phyloP scores from a whole-genome alignment of 2,329 filamentous ascomycete species.

The Aspergillus calidoustus region DNA sequence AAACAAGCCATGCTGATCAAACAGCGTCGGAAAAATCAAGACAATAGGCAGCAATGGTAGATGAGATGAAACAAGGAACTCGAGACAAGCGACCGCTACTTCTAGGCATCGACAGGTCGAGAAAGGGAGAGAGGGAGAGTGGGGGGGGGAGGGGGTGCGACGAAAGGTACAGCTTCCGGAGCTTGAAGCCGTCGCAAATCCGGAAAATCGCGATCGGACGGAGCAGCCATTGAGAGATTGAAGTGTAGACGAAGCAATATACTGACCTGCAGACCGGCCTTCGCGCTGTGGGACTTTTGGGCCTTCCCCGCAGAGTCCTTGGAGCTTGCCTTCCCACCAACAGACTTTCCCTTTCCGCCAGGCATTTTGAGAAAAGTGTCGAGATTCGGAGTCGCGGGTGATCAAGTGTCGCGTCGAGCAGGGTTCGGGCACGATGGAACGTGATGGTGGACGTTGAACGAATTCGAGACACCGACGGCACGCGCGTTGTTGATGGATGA shows the following conservation, averaged over 20 bases:
- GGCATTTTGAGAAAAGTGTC: constrained; percentile 59
- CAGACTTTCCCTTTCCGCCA: constrained; percentile 92
- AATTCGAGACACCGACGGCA: constrained; percentile 34
- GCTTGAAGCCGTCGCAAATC: constrained; percentile 1
- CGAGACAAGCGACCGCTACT: not conserved
- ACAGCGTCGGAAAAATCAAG: not conserved
- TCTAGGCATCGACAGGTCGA: not conserved
- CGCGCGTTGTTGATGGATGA: constrained; percentile 51
- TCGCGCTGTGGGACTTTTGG: constrained; percentile 90
- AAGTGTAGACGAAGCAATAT: constrained; percentile 15
- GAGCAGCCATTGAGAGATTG: not conserved
- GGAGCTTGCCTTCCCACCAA: constrained; percentile 87
- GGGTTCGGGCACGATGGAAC: constrained; percentile 26
- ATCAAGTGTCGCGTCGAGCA: constrained; percentile 33
- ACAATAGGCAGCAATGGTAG: not conserved
- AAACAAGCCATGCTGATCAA: not conserved
- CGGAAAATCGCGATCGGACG: constrained; percentile 7
- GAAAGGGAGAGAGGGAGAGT: not conserved
- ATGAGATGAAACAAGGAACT: not conserved
- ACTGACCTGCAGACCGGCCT: constrained; percentile 93
- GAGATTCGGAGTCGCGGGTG: constrained; percentile 32
- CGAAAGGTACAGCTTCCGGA: constrained; percentile 2
- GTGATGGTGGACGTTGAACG: constrained; percentile 34
- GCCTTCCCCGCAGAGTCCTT: constrained; percentile 84
- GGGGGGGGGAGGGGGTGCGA: constrained; percentile 8